A percentile compares a stretch with the other conserved stretches of the same genome.
These are phyloP conservation scores for Dictyostelium brefeldianum DNA, from an alignment of 78 protist genomes.

Conservation along the genomic window DNA sequence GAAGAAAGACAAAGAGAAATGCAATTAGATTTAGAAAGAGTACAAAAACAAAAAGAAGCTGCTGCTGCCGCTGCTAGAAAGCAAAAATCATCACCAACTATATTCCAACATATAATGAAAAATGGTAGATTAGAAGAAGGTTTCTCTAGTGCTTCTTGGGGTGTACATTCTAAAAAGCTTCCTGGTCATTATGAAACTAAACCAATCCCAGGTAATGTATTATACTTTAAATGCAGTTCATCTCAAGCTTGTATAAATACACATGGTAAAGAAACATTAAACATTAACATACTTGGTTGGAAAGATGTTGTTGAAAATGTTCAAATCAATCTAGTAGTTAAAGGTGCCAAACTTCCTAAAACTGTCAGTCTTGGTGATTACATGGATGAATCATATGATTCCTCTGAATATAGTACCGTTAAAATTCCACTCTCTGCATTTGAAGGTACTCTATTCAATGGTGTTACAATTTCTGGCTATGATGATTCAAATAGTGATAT, in stretches of 20 bases:
- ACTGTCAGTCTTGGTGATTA: neutral
- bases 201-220: neutral
- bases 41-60: neutral
- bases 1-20: neutral
- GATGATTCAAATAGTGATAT: conserved; percentile 14
- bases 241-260: neutral
- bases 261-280: neutral
- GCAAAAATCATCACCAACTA: neutral
- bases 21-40: neutral
- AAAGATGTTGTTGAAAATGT: neutral
- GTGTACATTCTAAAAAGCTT: neutral
- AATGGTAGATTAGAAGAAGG: conserved; percentile 1
- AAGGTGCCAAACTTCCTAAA: neutral
- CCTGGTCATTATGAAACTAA: neutral
- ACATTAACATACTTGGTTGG: neutral
- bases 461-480: neutral
- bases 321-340: neutral
- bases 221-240: neutral
- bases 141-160: neutral
- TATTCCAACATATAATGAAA: neutral
- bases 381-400: neutral
- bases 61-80: neutral
- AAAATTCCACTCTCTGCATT: neutral
- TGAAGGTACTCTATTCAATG: neutral
- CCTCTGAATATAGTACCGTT: neutral